Evolutionary conservation across 352 stramenopile species (phyloP), one percentile per base, ranked within the genome.

Genomic region (Pythium aquatile): DNA sequence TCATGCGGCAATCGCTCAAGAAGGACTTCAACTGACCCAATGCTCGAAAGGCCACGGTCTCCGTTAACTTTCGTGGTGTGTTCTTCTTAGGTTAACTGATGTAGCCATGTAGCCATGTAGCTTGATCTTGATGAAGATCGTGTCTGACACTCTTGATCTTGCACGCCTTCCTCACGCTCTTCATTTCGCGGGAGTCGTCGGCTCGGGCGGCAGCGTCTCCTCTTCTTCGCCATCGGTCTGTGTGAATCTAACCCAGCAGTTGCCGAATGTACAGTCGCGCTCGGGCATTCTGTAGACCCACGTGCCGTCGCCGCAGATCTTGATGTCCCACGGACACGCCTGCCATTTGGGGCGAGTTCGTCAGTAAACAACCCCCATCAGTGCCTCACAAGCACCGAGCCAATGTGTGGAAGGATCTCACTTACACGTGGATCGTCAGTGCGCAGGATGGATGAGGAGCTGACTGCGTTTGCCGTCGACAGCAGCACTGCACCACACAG

Each of bases 281-380:
- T 85, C 73, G 7, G 68, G 66, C 39, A 75, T 57, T 2, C 79
- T 72, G 42, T 89, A 86, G 16, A 88, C 78, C 82, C 82, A 91
- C 56, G 79, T 88, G 53, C 79, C 79, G 61, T 91, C 79, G 30
- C 55, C 65, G 28, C 82, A 91, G 37, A 91, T 72, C 51, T 77
- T 79, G 53, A 89, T 61, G 58, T 88, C 79, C 82, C 78, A 89
- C 51, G 74, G 44, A 58, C 82, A 91, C 11, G 70, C 69, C 82
- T 91, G 44, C 16, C 14, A 24, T 8, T 7, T 47, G 17, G 10
- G 35, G 6, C 32, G 20, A 24, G 20, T 24, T 24, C 20, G 20
- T 24, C 20, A 24, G 20, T 24, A 24, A 24, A 24, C 20, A 24
- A 24, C 20, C 20, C 20, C 20, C 20, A 24, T 24, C 20, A 24